Evolutionary conservation across 208 protist genomes (phyloP), one percentile per base, ranked within the genome.

Genomic region (Zelonia costaricensis): DNA sequence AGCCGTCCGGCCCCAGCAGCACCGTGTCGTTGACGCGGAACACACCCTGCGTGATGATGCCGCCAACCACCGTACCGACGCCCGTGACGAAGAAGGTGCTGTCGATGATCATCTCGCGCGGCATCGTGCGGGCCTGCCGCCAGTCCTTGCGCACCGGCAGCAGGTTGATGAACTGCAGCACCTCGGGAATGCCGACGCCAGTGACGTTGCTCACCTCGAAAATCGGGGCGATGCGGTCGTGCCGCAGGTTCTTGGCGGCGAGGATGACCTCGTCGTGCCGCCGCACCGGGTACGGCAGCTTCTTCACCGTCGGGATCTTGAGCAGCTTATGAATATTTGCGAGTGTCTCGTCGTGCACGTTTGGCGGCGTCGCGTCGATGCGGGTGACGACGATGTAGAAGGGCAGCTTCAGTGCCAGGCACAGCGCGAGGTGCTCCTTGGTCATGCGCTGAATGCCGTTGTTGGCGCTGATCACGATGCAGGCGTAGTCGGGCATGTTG

Each of bases 311-410:
- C 1, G 95, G 95, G 10, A 87, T 91, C 71, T 98, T 98, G 9
- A 99, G 62, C 38, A 99, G 75, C 58, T 94, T 96, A 40, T 88
- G 51, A 47, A 98, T 92, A 47, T 80, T 88, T 0, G 78, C 55
- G 33, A 97, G 5, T 8, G 96, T 99, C 59, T 97, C 78, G 31
- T 88, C 83, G 15, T 87, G 71, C 22, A 99, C 85, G 68, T 96
- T 94, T 2, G 92, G 74, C 18, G 97, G 97, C 7, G 93, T 97
- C 16, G 95, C 86, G 68, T 99, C 98, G 55, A 98, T 97, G 62
- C 98, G 98, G 1, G 98, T 99, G 23, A 99, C 67, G 4, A 98
- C 94, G 46, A 99, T 62, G 68, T 95, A 98, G 28, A 99, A 95
- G 20, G 98, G 98, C 35, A 99, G 78, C 45, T 96, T 92, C 28